Conservation (phyloP, 2,329 filamentous ascomycete genomes). For the Alternaria gansuensis region DNA sequence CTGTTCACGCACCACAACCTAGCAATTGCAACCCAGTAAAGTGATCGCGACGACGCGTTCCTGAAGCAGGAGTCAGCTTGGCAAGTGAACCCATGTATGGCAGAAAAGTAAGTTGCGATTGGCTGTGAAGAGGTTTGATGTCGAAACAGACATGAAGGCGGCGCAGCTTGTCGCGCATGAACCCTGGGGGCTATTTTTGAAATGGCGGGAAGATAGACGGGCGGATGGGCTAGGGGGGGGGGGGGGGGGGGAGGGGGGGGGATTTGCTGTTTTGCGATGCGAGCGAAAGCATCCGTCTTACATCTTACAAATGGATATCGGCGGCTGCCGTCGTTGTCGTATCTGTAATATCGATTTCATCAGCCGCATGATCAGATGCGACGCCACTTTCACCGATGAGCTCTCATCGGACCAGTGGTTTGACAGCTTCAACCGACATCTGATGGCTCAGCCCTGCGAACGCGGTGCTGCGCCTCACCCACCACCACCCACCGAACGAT, state of each 20-base stretch:
- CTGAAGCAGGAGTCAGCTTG: not conserved
- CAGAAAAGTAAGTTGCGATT: constrained; percentile 30
- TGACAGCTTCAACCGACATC: constrained; percentile 10
- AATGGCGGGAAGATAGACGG: constrained; percentile 6
- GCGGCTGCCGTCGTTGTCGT: constrained; percentile 10
- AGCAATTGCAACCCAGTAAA: not conserved
- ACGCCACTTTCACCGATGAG: not conserved
- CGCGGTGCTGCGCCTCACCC: constrained; percentile 24
- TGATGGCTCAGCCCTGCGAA: constrained; percentile 16
- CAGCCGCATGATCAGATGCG: constrained; percentile 11
- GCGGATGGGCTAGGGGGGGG: not conserved
- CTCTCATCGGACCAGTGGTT: constrained; percentile 18
- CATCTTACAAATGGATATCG: not conserved
- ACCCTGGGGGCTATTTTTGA: constrained; percentile 29
- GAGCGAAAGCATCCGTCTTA: not conserved
- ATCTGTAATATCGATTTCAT: constrained; percentile 19
- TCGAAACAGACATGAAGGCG: constrained; percentile 28
- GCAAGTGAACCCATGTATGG: constrained; percentile 24
- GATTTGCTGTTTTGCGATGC: constrained; percentile 15
- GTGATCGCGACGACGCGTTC: not conserved
- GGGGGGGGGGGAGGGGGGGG: no score
- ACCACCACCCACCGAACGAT: constrained; percentile 3
- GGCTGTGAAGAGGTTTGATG: constrained; percentile 1
- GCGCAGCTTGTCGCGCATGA: constrained; percentile 27
- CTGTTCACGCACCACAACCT: not conserved